Base-by-base conservation (phyloP, 2,329 filamentous ascomycete species). In the Paradendryphiella salina region DNA sequence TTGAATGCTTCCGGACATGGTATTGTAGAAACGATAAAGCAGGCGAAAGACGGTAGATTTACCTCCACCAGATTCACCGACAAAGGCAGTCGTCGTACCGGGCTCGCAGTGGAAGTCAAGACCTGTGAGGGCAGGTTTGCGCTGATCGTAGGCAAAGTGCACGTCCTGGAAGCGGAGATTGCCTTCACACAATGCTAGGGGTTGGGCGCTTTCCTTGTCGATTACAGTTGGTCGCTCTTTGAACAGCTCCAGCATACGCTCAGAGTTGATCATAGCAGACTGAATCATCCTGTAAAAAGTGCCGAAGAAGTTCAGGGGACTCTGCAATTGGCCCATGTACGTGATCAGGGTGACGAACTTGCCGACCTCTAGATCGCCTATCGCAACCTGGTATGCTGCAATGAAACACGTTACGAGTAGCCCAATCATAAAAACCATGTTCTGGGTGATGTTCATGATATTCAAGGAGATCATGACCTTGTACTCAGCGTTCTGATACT, bases 21-120 rank as follows among this genome's bases (percentile, higher is more conserved):
- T 84, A 69, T 96, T 95, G 78, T 97, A 99, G 75, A 96, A 99
- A 14, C 94, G 88, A 80, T 96, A 97, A 71, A 99, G 85, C 40
- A 97, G 82, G 42, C 94, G 88, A 79, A 99, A 96, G 20, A 99
- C 83, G 0, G 94, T 99, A 2, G 93, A 97, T 74, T 99, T 99
- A 60, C 94, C 94, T 52, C 94, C 94, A 37, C 94, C 94, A 26
- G 93, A 97, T 73, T 97, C 93, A 57, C 94, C 94, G 14, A 99
- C 94, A 58, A 99, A 86, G 0, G 94, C 94, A 5, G 93, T 99
- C 0, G 92, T 97, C 0, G 91, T 96, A 44, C 94, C 94, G 1
- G 94, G 92, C 14, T 79, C 77, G 72, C 92, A 96, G 57, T 87
- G 86, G 73, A 99, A 97, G 57, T 83, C 87, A 40, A 99, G 80